phyloP scores from a whole-genome alignment of 306 rosid genomes.

The Nissolia schottii region DNA sequence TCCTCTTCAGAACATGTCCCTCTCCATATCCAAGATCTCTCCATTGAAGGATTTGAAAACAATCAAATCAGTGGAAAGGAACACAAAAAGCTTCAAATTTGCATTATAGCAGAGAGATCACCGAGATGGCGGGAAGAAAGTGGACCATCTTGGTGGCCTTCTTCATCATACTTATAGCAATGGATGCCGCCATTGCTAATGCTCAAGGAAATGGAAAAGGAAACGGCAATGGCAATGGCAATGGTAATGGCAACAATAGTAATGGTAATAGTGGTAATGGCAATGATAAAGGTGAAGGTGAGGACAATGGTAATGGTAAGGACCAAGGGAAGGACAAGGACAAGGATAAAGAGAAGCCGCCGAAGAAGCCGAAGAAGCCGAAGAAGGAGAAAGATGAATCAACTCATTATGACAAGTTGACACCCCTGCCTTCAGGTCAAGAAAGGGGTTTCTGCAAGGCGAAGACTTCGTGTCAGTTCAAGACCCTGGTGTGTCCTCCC shows the following conservation, averaged over 20 bases:
- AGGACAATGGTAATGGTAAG: not conserved
- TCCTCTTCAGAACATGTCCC: not conserved
- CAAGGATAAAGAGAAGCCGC: not conserved
- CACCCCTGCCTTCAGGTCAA: slow-evolving; percentile 35
- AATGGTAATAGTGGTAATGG: not conserved
- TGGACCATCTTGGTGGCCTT: slow-evolving; percentile 29
- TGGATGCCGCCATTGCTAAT: slow-evolving; percentile 39
- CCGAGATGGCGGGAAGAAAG: slow-evolving; percentile 42
- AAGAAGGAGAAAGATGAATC: not conserved
- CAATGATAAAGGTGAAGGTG: not conserved
- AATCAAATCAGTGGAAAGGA: slow-evolving; percentile 24
- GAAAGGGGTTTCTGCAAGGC: slow-evolving; percentile 55
- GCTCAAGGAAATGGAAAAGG: slow-evolving; percentile 22
- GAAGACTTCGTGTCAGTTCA: slow-evolving; percentile 32
- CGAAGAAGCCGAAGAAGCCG: not conserved
- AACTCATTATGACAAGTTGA: slow-evolving; percentile 27
- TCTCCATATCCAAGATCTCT: slow-evolving; percentile 24
- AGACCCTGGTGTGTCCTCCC: slow-evolving; percentile 50
- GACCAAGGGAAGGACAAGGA: not conserved
- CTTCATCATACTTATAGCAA: slow-evolving; percentile 35
- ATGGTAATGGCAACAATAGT: not conserved
- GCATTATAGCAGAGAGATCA: not conserved
- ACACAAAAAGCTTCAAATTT: not conserved
- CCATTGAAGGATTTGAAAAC: slow-evolving; percentile 14
- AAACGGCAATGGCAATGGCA: not conserved